Base-by-base conservation (phyloP, 2,329 filamentous ascomycete species). In the Arthrobotrys entomopaga region DNA sequence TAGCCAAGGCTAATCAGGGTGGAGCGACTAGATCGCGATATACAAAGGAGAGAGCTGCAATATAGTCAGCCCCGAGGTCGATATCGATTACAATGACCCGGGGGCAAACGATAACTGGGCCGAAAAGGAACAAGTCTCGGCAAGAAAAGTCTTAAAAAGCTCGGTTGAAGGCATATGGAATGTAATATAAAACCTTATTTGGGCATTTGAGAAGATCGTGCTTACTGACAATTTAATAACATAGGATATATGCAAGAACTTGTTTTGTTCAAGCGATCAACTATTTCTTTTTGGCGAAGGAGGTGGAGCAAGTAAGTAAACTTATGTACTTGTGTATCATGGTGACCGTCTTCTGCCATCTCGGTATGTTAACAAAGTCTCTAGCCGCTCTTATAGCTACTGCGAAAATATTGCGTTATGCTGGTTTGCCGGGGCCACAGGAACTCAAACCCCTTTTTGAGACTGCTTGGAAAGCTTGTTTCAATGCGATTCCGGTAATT, bases 231-330 rank as follows among this genome's bases (percentile, higher is more conserved):
- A 13, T 46, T 34, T n/a, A n/a, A n/a, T n/a, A n/a, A n/a, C 26
- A 58, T 10, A 66, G 63, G 8, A 8, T n/a, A 58, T 66, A 8
- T 58, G 40, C 19, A n/a, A 52, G 16, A n/a, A 16, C 24, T 15
- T 11, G 13, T 13, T 26, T 40, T 58, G 63, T 22, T 4, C 52
- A 24, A 52, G 22, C 26, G 63, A 66, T n/a, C 40, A 66, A 42
- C 16, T 66, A 24, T 66, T 66, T 26, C 53, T 66, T 26, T 66
- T 66, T 29, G 63, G 63, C n/a, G 63, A 66, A 26, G 63, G 63
- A 3, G 10, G 5, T 2, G 63, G 24, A 42, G 63, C 63, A 20
- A 66, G 63, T 66, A 42, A 58, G 63, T 57, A 57, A 26, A 38
- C 10, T 6, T 8, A n/a, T n/a, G 3, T 15, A 57, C 1, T 15